These are phyloP conservation scores for Sanghuangporus baumii DNA, from an alignment of 1,284 basidiomycete genomes.

Conservation along the genomic window DNA sequence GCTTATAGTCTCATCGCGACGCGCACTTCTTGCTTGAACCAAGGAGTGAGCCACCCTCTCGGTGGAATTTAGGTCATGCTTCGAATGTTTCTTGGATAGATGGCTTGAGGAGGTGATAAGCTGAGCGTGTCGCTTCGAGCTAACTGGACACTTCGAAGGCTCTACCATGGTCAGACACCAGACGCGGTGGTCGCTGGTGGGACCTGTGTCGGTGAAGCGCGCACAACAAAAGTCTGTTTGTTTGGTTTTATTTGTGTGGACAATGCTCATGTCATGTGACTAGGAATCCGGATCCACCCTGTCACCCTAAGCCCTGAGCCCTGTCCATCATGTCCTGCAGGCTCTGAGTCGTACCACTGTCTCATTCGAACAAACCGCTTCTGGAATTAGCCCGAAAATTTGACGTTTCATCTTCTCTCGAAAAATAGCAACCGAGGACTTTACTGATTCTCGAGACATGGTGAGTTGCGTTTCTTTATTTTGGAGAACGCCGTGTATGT, in stretches of 20 bases:
- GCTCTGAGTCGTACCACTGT: too few relatives aligned
- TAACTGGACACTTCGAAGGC: neutral
- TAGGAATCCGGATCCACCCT: too few relatives aligned
- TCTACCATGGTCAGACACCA: neutral
- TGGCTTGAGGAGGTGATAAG: neutral
- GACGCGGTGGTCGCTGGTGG: neutral
- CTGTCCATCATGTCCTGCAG: too few relatives aligned
- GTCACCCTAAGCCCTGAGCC: too few relatives aligned
- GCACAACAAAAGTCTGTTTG: neutral
- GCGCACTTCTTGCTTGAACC: neutral
- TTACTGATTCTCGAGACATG: too few relatives aligned
- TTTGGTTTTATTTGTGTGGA: neutral
- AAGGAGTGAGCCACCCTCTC: neutral
- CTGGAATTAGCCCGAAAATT: too few relatives aligned
- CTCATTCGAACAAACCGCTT: too few relatives aligned
- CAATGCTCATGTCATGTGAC: too few relatives aligned
- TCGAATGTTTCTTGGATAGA: neutral
- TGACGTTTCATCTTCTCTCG: too few relatives aligned
- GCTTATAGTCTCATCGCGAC: neutral
- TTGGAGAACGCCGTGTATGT: too few relatives aligned
- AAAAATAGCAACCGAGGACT: too few relatives aligned
- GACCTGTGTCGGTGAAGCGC: neutral
- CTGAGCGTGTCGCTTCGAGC: neutral
- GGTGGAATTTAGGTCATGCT: neutral
- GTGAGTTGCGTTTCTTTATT: too few relatives aligned